A percentile compares a stretch with the other conserved stretches of the same genome.
phyloP scores from a whole-genome alignment of 768 basidiomycete genomes.

The Suillus weaverae region DNA sequence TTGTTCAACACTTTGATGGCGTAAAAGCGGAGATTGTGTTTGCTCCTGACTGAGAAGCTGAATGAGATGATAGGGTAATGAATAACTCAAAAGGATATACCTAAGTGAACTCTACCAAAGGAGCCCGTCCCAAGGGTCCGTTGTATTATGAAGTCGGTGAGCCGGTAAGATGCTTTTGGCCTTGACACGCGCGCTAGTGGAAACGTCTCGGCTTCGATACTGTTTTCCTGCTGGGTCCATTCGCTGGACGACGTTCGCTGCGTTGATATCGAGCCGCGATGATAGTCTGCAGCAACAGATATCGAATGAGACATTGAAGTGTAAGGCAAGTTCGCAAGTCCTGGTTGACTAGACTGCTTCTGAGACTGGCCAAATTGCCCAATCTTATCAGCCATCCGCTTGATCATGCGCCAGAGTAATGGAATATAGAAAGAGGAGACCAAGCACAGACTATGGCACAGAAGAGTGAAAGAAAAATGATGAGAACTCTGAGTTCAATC shows the following conservation, averaged over 20 bases:
- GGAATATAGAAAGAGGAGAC: neutral
- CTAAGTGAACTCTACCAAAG: constrained; percentile 94
- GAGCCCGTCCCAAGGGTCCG: constrained; percentile 91
- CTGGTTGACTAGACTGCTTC: constrained; percentile 6
- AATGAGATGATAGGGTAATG: constrained; percentile 13
- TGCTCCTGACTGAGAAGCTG: constrained; percentile 67
- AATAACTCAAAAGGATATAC: constrained; percentile 38
- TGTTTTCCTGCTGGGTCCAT: constrained; percentile 43
- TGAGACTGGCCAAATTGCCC: constrained; percentile 29
- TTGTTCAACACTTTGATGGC: constrained; percentile 95
- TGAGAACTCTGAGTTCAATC: neutral
- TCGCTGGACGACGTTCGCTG: constrained; percentile 61
- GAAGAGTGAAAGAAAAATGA: constrained; percentile 5
- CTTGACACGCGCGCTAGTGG: constrained; percentile 40
- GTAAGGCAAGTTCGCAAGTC: constrained; percentile 3
- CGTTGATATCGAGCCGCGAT: constrained; percentile 69
- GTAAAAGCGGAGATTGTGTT: constrained; percentile 93
- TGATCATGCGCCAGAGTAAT: constrained; percentile 35
- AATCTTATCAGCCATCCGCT: constrained; percentile 53
- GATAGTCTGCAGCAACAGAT: constrained; percentile 45
- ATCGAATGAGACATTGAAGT: neutral
- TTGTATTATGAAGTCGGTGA: constrained; percentile 78
- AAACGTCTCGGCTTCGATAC: constrained; percentile 36
- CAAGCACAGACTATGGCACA: neutral
- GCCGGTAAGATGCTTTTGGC: constrained; percentile 66